phyloP scores from a whole-genome alignment of 2,329 filamentous ascomycete genomes.

The Aotearoamyces nothofagi region DNA sequence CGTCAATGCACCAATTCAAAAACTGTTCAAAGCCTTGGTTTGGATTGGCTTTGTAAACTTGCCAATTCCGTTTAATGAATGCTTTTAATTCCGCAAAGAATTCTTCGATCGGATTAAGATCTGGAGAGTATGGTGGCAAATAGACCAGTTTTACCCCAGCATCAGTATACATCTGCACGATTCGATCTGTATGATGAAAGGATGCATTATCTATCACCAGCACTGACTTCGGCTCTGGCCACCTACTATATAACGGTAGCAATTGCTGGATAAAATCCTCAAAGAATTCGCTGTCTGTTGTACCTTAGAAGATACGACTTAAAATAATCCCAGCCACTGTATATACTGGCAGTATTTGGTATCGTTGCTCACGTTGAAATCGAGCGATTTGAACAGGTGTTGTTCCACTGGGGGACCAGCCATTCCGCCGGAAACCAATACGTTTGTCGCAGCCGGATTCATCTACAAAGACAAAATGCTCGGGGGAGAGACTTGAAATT shows the following conservation, averaged over 20 bases:
- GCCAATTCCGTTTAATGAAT: conserved; percentile 14
- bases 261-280: conserved; percentile 20
- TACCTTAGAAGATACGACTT: conserved; percentile 15
- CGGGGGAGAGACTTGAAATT: conserved; percentile 1
- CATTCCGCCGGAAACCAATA: conserved; percentile 17
- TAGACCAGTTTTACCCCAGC: conserved; percentile 12
- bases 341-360: conserved; percentile 8
- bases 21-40: conserved; percentile 3
- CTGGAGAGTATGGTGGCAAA: conserved; percentile 12
- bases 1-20: conserved; percentile 4
- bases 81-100: conserved; percentile 14
- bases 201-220: conserved; percentile 22
- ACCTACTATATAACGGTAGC: conserved; percentile 18
- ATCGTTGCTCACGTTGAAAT: conserved; percentile 8
- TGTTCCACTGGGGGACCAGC: conserved; percentile 19
- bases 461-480: conserved; percentile 19
- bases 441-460: conserved; percentile 22
- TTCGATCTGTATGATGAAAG: conserved; percentile 15
- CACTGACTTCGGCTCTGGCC: conserved; percentile 20
- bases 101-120: conserved; percentile 15
- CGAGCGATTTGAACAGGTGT: conserved; percentile 10
- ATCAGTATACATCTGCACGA: conserved; percentile 16
- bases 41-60: conserved; percentile 5
- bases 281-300: conserved; percentile 15
- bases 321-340: conserved; percentile 14